Conservation (phyloP, 2,329 filamentous ascomycete species). For the Coniochaeta sp. region DNA sequence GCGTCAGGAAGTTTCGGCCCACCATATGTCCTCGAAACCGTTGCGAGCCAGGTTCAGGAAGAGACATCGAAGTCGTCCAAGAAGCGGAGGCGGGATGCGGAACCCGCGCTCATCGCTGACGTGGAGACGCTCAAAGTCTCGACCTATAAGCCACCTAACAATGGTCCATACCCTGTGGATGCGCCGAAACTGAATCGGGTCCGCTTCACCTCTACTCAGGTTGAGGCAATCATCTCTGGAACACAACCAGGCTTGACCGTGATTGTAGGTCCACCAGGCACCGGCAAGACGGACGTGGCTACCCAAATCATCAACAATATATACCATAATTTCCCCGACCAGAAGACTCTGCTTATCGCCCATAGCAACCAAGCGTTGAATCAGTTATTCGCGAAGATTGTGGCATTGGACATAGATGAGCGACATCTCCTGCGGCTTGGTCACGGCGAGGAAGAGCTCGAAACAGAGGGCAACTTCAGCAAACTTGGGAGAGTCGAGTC, state of each 20-base stretch:
- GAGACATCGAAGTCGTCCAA: slow-evolving; percentile 59
- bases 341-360: slow-evolving; percentile 85
- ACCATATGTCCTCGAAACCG: slow-evolving; percentile 75
- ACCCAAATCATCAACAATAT: slow-evolving; percentile 99
- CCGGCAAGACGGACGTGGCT: slow-evolving; percentile 97
- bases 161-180: slow-evolving; percentile 83
- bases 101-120: slow-evolving; percentile 54
- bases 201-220: slow-evolving; percentile 84
- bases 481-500: slow-evolving; percentile 93
- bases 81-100: slow-evolving; percentile 77
- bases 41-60: slow-evolving; percentile 44
- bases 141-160: slow-evolving; percentile 83
- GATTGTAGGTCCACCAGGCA: slow-evolving; percentile 90
- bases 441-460: slow-evolving; percentile 90
- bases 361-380: slow-evolving; percentile 98
- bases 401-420: slow-evolving; percentile 92
- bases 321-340: slow-evolving; percentile 93
- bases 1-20: slow-evolving; percentile 70
- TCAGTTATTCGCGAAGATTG: slow-evolving; percentile 95
- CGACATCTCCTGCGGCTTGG: slow-evolving; percentile 87
- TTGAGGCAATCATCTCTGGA: slow-evolving; percentile 88
- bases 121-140: slow-evolving; percentile 71
- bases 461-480: slow-evolving; percentile 80
- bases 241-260: slow-evolving; percentile 91
- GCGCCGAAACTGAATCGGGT: slow-evolving; percentile 73